Conservation (phyloP, 164 flowering plant genomes). For the Vitis cinerea region DNA sequence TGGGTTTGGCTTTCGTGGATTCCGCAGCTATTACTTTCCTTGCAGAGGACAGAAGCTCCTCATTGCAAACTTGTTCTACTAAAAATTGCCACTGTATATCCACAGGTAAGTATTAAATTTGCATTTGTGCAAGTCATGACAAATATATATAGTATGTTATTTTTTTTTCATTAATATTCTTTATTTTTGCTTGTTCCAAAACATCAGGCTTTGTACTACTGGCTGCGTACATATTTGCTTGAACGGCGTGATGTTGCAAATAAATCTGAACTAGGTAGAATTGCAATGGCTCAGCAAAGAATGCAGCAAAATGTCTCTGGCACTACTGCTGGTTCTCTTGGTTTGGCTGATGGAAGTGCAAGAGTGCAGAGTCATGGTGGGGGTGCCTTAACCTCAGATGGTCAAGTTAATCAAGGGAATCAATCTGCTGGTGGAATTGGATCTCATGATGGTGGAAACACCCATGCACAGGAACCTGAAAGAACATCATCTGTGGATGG, state of each 20-base stretch:
- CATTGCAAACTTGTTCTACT: constrained; percentile 90
- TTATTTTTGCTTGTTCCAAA: constrained; percentile 3
- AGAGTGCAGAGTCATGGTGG: constrained; percentile 54
- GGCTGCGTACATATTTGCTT: constrained; percentile 97
- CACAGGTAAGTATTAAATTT: constrained; percentile 60
- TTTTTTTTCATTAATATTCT: background rate
- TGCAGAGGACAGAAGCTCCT: constrained; percentile 92
- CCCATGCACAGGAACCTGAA: constrained; percentile 85
- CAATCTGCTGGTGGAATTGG: constrained; percentile 55
- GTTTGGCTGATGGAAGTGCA: constrained; percentile 56
- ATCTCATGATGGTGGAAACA: constrained; percentile 76
- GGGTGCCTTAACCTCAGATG: constrained; percentile 40
- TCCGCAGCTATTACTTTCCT: constrained; percentile 90
- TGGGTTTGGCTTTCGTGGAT: constrained; percentile 99
- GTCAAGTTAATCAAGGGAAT: constrained; percentile 63
- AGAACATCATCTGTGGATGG: constrained; percentile 61
- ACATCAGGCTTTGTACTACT: constrained; percentile 89
- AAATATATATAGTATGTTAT: background rate
- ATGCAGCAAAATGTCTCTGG: constrained; percentile 77
- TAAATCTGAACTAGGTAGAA: constrained; percentile 81
- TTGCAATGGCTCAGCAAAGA: constrained; percentile 86
- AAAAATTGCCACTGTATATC: constrained; percentile 85
- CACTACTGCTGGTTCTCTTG: constrained; percentile 43
- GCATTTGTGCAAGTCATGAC: background rate
- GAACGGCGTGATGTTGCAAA: constrained; percentile 97